Percentiles rank a stretch among this genome's conserved stretches.
These are phyloP conservation scores for Phytophthora pluvialis DNA, from an alignment of 352 stramenopile genomes.

Conservation along the genomic window DNA sequence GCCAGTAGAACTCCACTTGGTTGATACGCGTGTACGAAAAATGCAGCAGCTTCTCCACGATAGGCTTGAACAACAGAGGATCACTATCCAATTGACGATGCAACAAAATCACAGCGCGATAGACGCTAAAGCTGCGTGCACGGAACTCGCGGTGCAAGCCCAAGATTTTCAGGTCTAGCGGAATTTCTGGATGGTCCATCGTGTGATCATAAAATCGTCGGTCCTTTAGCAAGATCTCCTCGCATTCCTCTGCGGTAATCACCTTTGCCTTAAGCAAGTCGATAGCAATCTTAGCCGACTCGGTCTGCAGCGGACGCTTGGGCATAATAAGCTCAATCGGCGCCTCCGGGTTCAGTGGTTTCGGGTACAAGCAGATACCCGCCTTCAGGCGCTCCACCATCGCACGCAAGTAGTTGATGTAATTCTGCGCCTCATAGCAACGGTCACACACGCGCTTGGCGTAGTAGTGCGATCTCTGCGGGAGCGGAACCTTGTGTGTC, in stretches of 20 bases:
- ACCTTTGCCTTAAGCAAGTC: constrained; percentile 82
- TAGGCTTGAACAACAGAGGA: constrained; percentile 87
- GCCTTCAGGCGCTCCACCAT: constrained; percentile 88
- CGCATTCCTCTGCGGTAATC: constrained; percentile 89
- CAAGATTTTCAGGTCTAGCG: constrained; percentile 86
- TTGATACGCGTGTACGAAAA: constrained; percentile 91
- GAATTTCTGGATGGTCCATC: constrained; percentile 84
- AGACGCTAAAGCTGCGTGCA: constrained; percentile 78
- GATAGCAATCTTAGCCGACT: constrained; percentile 88
- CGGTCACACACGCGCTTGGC: constrained; percentile 87
- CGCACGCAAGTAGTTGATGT: constrained; percentile 86
- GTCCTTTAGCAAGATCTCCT: constrained; percentile 86
- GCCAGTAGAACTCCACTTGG: constrained; percentile 93
- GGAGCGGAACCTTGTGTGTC: constrained; percentile 77
- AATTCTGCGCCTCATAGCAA: constrained; percentile 85
- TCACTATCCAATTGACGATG: constrained; percentile 88
- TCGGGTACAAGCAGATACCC: constrained; percentile 87
- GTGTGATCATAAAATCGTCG: constrained; percentile 86
- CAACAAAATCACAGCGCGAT: constrained; percentile 85
- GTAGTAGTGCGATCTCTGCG: constrained; percentile 83
- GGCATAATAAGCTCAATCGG: constrained; percentile 90
- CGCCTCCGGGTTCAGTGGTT: constrained; percentile 82
- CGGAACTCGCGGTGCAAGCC: constrained; percentile 89
- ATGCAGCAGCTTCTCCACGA: constrained; percentile 83
- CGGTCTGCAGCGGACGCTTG: constrained; percentile 80